These are phyloP conservation scores for Brettanomyces sp. DNA, from an alignment of 805 yeast species.

Conservation along the genomic window DNA sequence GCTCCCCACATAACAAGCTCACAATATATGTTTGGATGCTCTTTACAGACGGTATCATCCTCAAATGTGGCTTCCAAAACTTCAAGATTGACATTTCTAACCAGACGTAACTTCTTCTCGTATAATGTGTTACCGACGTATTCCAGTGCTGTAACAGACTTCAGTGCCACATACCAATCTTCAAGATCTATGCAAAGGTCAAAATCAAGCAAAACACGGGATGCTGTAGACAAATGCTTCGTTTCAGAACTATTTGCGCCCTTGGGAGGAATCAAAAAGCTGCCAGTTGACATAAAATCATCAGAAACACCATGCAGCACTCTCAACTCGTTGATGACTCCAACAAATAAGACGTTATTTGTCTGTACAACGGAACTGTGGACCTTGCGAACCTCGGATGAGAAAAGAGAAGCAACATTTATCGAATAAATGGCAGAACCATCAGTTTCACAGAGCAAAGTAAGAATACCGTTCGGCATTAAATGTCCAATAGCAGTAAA, in stretches of 20 bases:
- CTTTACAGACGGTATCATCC: not conserved
- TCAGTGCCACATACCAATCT: constrained; percentile 67
- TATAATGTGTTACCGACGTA: constrained; percentile 22
- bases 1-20: constrained; percentile 67
- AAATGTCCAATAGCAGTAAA: constrained; percentile 63
- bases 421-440: constrained; percentile 53
- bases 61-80: constrained; percentile 55
- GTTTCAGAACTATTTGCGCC: not conserved
- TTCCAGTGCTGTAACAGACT: constrained; percentile 54
- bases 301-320: constrained; percentile 25
- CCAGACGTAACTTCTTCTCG: constrained; percentile 37
- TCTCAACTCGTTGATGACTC: constrained; percentile 46
- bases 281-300: not conserved
- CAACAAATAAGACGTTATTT: constrained; percentile 51
- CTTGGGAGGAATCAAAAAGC: not conserved
- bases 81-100: constrained; percentile 45
- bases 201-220: constrained; percentile 46
- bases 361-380: constrained; percentile 55
- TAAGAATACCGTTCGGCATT: constrained; percentile 52
- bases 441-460: constrained; percentile 53
- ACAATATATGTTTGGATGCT: constrained; percentile 36
- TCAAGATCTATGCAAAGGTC: constrained; percentile 63
- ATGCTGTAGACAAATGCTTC: constrained; percentile 1
- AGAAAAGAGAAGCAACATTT: constrained; percentile 40
- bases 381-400: constrained; percentile 54